Evolutionary conservation across 1,284 basidiomycete genomes (phyloP).

Genomic region (Cerrena zonata): DNA sequence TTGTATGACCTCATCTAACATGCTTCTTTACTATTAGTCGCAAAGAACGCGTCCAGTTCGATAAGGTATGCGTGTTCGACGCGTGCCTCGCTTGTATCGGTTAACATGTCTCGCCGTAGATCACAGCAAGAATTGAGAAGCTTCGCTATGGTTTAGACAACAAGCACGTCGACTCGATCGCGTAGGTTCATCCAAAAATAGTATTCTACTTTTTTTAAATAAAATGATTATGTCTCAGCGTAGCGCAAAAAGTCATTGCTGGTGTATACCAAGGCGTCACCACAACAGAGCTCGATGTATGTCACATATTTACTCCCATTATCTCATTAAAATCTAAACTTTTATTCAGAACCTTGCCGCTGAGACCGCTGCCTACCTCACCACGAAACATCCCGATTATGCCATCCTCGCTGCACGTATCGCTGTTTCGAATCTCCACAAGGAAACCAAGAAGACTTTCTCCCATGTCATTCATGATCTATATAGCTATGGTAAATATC

Average conservation of each 20-base stretch:
- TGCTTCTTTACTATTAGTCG: conserved; percentile 41
- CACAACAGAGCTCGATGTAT: conserved; percentile 92
- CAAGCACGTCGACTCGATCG: conserved; percentile 90
- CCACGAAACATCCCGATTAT: conserved; percentile 96
- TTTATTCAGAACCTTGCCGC: conserved; percentile 77
- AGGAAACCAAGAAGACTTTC: conserved; percentile 98
- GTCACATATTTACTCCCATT: conserved; percentile 23
- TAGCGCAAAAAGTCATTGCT: conserved; percentile 90
- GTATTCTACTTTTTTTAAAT: conserved; percentile 4
- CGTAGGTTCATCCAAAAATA: conserved; percentile 44
- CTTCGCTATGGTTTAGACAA: conserved; percentile 95
- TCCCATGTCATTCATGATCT: conserved; percentile 88
- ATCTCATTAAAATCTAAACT: background rate
- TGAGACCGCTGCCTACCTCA: conserved; percentile 96
- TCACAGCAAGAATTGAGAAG: conserved; percentile 88
- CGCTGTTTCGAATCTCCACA: conserved; percentile 97
- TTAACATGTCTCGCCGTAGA: conserved; percentile 38
- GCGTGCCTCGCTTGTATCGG: conserved; percentile 8
- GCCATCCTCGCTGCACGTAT: conserved; percentile 97
- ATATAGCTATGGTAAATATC: conserved; percentile 73
- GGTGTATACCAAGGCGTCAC: conserved; percentile 96
- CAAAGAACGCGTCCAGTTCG: conserved; percentile 82
- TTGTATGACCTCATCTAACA: conserved; percentile 15
- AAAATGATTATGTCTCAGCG: conserved; percentile 40
- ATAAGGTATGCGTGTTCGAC: conserved; percentile 53